Evolutionary conservation across 495 filamentous ascomycete genomes (phyloP), one percentile per base, ranked within the genome.

Genomic region (Chaetomidium leptoderma): DNA sequence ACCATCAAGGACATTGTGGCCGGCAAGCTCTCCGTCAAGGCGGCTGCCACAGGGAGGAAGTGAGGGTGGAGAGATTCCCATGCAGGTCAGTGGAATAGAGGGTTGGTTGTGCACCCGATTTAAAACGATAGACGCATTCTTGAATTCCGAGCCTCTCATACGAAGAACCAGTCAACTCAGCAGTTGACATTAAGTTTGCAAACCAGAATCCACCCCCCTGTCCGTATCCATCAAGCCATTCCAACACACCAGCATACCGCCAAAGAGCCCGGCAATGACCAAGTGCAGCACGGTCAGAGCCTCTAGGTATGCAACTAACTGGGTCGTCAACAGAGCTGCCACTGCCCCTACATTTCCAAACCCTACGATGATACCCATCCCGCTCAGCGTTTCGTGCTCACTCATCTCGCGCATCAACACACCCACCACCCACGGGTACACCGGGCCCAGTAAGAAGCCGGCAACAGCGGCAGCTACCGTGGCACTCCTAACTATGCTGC

Each of bases 401-500:
- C 79, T 79, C 40, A 93, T 75, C 14, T 84, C 74, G 54, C 78
- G 74, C 36, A 81, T 81, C 60, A 91, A 85, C 1, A 91, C 77
- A 2, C 80, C 80, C 21, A 82, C 84, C 2, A 85, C 83, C 61
- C 85, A 90, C 0, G 89, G 88, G 57, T 89, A 84, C 1, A 92
- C 77, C 0, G 90, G 89, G 0, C 91, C 90, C 11, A 95, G 88
- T 36, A 92, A 78, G 5, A 86, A 70, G 88, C 89, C 92, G 29
- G 86, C 84, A 47, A 93, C 70, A 11, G 8, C 47, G 24, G 30
- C 47, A 14, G 19, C 30, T 24, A 10, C 29, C 2, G 19, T 45
- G 21, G 14, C 14, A 13, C 6, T 23, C 27, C 27, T 14, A 17
- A 24, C 19, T 9, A 13, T 24, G 19, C 6, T 19, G 6, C 6